Conservation (phyloP, 2,329 filamentous ascomycete genomes). For the Epichloe gansuensis region DNA sequence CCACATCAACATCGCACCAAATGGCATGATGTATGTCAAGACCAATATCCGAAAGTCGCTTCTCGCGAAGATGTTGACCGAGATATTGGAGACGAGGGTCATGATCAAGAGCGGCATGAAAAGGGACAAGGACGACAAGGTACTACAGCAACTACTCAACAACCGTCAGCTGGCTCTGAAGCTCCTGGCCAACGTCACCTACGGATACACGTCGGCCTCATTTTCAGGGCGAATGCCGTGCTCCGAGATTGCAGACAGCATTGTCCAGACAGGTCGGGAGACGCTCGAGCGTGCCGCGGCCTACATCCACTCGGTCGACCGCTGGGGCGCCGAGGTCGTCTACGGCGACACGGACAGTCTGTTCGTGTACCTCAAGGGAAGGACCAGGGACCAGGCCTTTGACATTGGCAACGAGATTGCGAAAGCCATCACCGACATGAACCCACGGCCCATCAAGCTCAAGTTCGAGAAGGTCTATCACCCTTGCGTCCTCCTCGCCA, state of each 20-base stretch:
- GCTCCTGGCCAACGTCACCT: slow-evolving; percentile 95
- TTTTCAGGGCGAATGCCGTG: slow-evolving; percentile 98
- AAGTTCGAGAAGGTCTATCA: slow-evolving; percentile 99
- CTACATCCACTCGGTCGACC: slow-evolving; percentile 73
- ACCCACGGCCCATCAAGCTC: slow-evolving; percentile 83
- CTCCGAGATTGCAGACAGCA: slow-evolving; percentile 94
- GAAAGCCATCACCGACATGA: slow-evolving; percentile 73
- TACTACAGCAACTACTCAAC: slow-evolving; percentile 76
- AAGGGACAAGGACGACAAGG: slow-evolving; percentile 75
- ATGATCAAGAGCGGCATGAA: slow-evolving; percentile 99
- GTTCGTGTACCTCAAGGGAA: slow-evolving; percentile 80
- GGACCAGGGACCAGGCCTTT: slow-evolving; percentile 81
- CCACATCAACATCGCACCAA: slow-evolving; percentile 83
- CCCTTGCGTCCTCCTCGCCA: slow-evolving; percentile 84
- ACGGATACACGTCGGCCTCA: slow-evolving; percentile 92
- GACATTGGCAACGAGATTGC: slow-evolving; percentile 87
- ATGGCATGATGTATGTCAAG: slow-evolving; percentile 92
- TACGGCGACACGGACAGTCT: slow-evolving; percentile 96
- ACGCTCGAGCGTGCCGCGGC: slow-evolving; percentile 90
- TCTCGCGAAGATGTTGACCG: slow-evolving; percentile 88
- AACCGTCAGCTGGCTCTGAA: slow-evolving; percentile 91
- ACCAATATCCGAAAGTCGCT: slow-evolving; percentile 77
- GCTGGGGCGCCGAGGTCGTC: slow-evolving; percentile 92
- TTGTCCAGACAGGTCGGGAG: slow-evolving; percentile 90
- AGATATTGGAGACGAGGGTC: slow-evolving; percentile 88